Evolutionary conservation across 805 yeast species (phyloP), one percentile per base, ranked within the genome.

Genomic region (Ogataea corticis): DNA sequence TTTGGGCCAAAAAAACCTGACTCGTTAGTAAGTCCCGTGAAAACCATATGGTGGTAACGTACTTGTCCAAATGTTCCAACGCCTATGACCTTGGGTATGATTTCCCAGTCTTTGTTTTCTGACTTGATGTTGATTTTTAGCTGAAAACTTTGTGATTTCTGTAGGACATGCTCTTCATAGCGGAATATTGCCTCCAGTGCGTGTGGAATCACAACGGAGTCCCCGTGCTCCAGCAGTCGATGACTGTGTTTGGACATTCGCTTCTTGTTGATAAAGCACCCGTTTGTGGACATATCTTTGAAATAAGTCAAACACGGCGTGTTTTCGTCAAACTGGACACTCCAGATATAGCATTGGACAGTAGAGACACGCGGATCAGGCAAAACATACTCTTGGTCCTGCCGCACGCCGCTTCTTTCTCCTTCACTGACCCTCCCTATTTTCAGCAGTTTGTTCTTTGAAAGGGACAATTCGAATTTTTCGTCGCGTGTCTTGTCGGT

Each of bases 61-160:
- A 79, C 84, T 42, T 71, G 70, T 1, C 87, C 86, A 68, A 79
- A 81, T 0, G 84, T 75, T 2, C 86, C 86, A 42, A 66, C 63
- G 0, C 85, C 85, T 23, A 80, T 57, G 3, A 74, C 52, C 23
- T 66, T 65, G 3, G 73, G 56, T 2, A 69, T 53, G 3, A 79
- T 62, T 3, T 42, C 44, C 85, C 85, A 80, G 11, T 59, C 50
- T 2, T 57, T 54, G 11, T 69, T 57, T 16, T 28, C 18, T 7
- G 12, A 49, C 45, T 12, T 66, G 55, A 2, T 51, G 5, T 15
- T 33, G 16, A 7, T 14, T 27, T 50, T 11, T 53, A 49, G 14
- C 7, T 27, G 2, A 4, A 5, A 29, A 7, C 31, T 14, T 3
- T 27, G 17, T 10, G 46, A 16, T 5, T 33, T 37, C 11, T 21